Conservation (phyloP, 305 asterid species). For the Fraxinus latifolia region DNA sequence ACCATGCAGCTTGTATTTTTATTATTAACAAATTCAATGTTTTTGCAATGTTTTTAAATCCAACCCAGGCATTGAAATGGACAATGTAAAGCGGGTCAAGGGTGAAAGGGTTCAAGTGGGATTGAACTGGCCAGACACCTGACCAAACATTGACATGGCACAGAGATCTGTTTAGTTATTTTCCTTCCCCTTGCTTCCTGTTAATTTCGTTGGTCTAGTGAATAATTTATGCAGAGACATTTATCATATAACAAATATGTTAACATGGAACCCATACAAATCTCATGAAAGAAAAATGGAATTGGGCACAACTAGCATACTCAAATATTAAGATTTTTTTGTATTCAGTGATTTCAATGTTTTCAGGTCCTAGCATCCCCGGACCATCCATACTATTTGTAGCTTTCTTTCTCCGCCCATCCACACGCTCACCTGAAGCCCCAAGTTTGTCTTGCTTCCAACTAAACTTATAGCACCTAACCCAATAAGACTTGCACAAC, state of each 20-base stretch:
- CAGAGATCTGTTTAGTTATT: background rate
- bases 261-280: background rate
- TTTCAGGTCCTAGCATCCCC: background rate
- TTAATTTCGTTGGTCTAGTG: background rate
- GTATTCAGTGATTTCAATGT: background rate
- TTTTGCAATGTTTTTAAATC: background rate
- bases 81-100: background rate
- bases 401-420: background rate
- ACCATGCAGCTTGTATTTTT: background rate
- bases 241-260: background rate
- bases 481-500: background rate
- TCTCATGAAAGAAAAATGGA: background rate
- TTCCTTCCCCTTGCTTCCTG: background rate
- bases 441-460: background rate
- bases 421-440: background rate
- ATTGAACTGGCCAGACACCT: background rate
- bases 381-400: background rate
- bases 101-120: background rate
- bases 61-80: background rate
- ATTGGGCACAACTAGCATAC: background rate
- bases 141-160: background rate
- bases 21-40: background rate
- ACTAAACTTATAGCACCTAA: background rate
- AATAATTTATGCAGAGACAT: background rate
- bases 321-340: background rate